Evolutionary conservation across 2,329 filamentous ascomycete genomes (phyloP).

Genomic region (Diaporthe destruens): DNA sequence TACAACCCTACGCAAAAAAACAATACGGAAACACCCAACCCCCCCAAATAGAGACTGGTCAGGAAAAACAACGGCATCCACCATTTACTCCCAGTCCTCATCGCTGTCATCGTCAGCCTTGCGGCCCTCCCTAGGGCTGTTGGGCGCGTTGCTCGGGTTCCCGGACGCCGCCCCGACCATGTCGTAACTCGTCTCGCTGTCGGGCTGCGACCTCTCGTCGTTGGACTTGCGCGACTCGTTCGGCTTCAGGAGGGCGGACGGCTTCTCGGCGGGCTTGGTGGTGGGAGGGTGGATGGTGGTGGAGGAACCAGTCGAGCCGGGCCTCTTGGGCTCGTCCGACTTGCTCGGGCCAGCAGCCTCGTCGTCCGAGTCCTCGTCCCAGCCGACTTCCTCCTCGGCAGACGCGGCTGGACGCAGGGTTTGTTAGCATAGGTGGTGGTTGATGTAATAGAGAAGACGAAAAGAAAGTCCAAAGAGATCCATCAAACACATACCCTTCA

Average conservation of each 20-base stretch:
- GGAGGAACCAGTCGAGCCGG: slow-evolving; percentile 67
- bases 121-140: slow-evolving; percentile 69
- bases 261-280: slow-evolving; percentile 44
- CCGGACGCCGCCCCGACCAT: slow-evolving; percentile 85
- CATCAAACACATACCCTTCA: slow-evolving; percentile 76
- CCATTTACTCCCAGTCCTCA: slow-evolving; percentile 79
- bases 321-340: slow-evolving; percentile 49
- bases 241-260: slow-evolving; percentile 67
- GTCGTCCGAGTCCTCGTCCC: slow-evolving; percentile 69
- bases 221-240: slow-evolving; percentile 79
- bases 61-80: background rate
- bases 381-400: slow-evolving; percentile 77
- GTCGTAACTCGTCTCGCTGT: slow-evolving; percentile 97
- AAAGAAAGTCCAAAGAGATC: slow-evolving; percentile 1
- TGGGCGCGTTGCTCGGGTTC: slow-evolving; percentile 81
- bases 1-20: background rate
- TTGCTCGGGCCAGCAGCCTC: slow-evolving; percentile 50
- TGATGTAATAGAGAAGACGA: slow-evolving; percentile 2
- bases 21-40: background rate
- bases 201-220: slow-evolving; percentile 89
- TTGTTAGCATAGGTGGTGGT: slow-evolving; percentile 46
- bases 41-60: background rate
- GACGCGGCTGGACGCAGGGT: slow-evolving; percentile 66
- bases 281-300: slow-evolving; percentile 69
- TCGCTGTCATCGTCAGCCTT: slow-evolving; percentile 72